These are phyloP conservation scores for Kodamaea arcana DNA, from an alignment of 1,139 yeast species.

Conservation along the genomic window DNA sequence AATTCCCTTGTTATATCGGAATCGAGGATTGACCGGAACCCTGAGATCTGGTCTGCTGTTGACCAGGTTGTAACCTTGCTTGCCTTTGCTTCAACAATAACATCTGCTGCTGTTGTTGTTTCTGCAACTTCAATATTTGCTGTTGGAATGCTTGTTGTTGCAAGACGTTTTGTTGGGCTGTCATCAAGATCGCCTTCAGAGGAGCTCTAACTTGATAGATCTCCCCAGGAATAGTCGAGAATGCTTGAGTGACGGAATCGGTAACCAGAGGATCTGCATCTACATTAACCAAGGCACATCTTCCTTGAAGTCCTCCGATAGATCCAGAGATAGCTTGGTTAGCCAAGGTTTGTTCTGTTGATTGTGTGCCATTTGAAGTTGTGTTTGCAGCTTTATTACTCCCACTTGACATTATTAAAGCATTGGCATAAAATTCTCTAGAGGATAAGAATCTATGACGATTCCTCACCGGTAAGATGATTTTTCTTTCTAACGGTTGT, in stretches of 20 bases:
- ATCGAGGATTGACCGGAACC: neutral
- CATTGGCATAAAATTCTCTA: slow-evolving; percentile 77
- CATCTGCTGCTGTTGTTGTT: slow-evolving; percentile 36
- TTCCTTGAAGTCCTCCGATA: slow-evolving; percentile 70
- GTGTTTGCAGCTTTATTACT: slow-evolving; percentile 16
- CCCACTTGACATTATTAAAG: slow-evolving; percentile 40
- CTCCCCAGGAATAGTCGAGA: slow-evolving; percentile 50
- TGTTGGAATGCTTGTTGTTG: slow-evolving; percentile 52
- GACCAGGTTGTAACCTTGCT: slow-evolving; percentile 14
- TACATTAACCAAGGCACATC: slow-evolving; percentile 70
- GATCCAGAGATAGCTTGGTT: slow-evolving; percentile 52
- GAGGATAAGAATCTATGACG: slow-evolving; percentile 73
- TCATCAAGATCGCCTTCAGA: slow-evolving; percentile 43
- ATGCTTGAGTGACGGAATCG: slow-evolving; percentile 44
- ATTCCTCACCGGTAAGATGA: slow-evolving; percentile 63
- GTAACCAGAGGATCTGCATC: slow-evolving; percentile 31
- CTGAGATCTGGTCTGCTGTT: neutral
- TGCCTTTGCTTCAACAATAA: slow-evolving; percentile 31
- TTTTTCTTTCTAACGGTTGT: slow-evolving; percentile 75
- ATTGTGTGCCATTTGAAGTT: slow-evolving; percentile 12
- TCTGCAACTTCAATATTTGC: slow-evolving; percentile 43
- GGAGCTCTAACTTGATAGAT: slow-evolving; percentile 62
- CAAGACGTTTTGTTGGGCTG: slow-evolving; percentile 42
- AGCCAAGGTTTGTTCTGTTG: slow-evolving; percentile 40
- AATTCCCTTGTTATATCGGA: no score